Evolutionary conservation across 2,329 filamentous ascomycete genomes (phyloP), one percentile per base, ranked within the genome.

Genomic region (Pseudogymnoascus sp.): DNA sequence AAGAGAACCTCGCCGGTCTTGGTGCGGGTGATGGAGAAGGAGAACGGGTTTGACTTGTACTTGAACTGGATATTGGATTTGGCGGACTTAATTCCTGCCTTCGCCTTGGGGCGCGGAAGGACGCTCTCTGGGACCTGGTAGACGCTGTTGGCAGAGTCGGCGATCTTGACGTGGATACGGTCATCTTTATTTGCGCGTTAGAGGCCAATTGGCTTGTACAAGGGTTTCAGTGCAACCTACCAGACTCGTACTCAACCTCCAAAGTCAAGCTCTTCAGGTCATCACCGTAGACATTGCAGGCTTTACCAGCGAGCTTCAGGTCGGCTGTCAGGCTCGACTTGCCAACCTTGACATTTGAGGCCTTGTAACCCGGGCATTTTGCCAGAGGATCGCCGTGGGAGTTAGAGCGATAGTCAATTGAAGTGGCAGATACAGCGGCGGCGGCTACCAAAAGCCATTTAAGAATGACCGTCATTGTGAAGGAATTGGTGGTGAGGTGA

Each of bases 131-230:
- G 84, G 9, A 88, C 81, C 69, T 87, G 83, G 68, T 86, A 88
- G 35, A 84, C 83, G 39, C 81, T 75, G 59, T 83, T 77, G 21
- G 76, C 78, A 10, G 79, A 75, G 71, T 87, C 85, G 64, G 82
- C 80, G 60, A 88, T 87, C 67, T 85, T 79, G 65, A 88, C 81
- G 71, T 87, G 85, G 12, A 88, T 79, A 27, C 85, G 82, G 36
- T 79, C 74, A 65, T 80, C 82, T 85, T 62, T 33, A 9, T 55
- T 55, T 55, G 35, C 48, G 48, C 48, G 29, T 55, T 21, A 55
- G 48, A 8, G 58, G 29, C 27, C 29, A 61, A 45, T 52, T 35
- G 59, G 40, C 3, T 45, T 59, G 36, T 15, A 55, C 29, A 5
- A 55, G 29, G 29, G 15, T 35, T 48, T 61, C 52, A 15, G 3